A percentile compares a stretch with the other conserved stretches of the same genome.
phyloP scores from a whole-genome alignment of 2,329 filamentous ascomycete species.

The Aspergillus japonicus region DNA sequence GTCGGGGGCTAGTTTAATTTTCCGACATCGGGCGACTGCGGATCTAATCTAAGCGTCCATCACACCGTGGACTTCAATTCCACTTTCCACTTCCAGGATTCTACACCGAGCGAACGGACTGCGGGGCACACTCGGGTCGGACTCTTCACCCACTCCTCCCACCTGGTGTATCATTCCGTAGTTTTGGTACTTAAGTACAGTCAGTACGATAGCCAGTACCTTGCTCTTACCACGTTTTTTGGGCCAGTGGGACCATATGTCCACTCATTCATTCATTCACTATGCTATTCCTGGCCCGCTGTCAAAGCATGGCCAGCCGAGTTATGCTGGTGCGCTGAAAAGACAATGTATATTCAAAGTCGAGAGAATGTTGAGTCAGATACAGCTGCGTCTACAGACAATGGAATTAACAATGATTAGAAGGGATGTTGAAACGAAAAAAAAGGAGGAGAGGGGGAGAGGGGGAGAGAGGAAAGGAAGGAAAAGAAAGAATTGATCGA shows the following conservation, averaged over 20 bases:
- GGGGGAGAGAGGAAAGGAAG: not conserved
- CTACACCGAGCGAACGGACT: slow-evolving; percentile 1
- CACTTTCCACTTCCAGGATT: slow-evolving; percentile 10
- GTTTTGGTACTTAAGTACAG: too few species aligned
- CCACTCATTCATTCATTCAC: not conserved
- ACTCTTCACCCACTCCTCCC: not conserved
- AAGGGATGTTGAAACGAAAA: not conserved
- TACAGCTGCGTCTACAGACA: too few species aligned
- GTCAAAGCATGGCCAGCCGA: slow-evolving; percentile 17
- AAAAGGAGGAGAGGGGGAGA: not conserved
- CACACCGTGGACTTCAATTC: slow-evolving; percentile 13
- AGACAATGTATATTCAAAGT: not conserved
- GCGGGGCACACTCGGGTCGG: slow-evolving; percentile 7
- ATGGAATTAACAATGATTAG: too few species aligned
- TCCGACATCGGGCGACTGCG: slow-evolving; percentile 25
- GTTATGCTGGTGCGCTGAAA: slow-evolving; percentile 3
- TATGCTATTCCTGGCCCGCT: slow-evolving; percentile 18
- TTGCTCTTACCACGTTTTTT: slow-evolving; percentile 6
- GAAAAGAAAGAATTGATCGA: not conserved
- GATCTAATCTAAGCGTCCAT: slow-evolving; percentile 23
- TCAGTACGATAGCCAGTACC: not conserved
- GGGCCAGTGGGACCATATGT: slow-evolving; percentile 17
- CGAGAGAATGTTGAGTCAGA: too few species aligned
- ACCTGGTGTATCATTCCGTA: not conserved
- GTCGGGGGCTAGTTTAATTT: slow-evolving; percentile 3